Evolutionary conservation across 2,329 filamentous ascomycete species (phyloP).

Genomic region (Trichocomaceae sp.): DNA sequence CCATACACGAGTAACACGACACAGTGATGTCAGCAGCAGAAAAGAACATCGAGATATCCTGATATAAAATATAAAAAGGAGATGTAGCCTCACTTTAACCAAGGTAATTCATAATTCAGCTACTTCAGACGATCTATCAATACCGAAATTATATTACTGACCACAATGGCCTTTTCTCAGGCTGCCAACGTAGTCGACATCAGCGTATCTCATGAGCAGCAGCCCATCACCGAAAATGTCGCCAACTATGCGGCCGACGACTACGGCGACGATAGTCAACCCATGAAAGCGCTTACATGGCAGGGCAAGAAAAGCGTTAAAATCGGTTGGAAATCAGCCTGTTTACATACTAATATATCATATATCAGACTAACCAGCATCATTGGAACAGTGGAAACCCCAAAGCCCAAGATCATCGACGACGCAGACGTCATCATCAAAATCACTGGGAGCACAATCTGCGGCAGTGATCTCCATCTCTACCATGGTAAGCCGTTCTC

Average conservation of each 20-base stretch:
- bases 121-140: too few relatives aligned
- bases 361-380: not conserved
- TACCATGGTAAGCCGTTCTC: constrained; percentile 31
- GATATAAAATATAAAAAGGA: too few relatives aligned
- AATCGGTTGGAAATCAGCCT: constrained; percentile 48
- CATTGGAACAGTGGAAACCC: constrained; percentile 52
- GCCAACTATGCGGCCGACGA: constrained; percentile 55
- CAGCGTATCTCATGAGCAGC: constrained; percentile 59
- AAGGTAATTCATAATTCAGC: too few relatives aligned
- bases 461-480: constrained; percentile 54
- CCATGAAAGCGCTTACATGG: constrained; percentile 77
- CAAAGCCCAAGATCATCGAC: constrained; percentile 67
- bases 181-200: constrained; percentile 63
- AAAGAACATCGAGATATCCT: too few relatives aligned
- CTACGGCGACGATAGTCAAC: constrained; percentile 47
- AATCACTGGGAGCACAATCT: constrained; percentile 61
- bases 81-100: too few relatives aligned
- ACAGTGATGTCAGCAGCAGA: not conserved
- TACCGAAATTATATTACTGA: not conserved
- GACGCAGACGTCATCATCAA: constrained; percentile 71
- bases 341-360: too few relatives aligned
- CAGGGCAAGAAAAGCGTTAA: constrained; percentile 73
- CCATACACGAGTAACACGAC: not conserved
- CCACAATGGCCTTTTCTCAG: constrained; percentile 54
- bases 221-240: constrained; percentile 63